Base-by-base conservation (phyloP, 129 eudicot genomes). In the Flaveria robusta region DNA sequence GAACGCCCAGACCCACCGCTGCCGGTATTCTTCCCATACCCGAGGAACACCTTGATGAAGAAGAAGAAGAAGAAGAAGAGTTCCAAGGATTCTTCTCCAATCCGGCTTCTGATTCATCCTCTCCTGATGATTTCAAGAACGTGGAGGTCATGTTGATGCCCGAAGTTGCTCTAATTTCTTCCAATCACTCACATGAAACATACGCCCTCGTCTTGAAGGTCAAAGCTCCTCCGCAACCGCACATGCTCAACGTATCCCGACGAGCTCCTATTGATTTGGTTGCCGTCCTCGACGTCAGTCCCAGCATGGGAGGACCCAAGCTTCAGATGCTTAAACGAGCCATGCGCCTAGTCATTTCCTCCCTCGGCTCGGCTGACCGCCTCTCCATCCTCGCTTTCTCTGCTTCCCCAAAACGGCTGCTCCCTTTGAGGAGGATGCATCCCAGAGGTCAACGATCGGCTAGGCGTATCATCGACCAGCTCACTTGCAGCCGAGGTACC, bases 221-320 rank as follows among this genome's bases (percentile, higher is more conserved):
- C 2, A 94, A 86, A 76, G 97, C 97, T 3, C 99, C 99, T 0
- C 92, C 93, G 2, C 86, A 58, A 42, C 41, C 70, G 11, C 75
- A 76, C 59, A 11, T 51, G 69, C 42, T 78, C 14, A 81, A 71
- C 56, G 72, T 73, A 7, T 43, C 88, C 3, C 50, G 79, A 10
- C 96, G 99, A 1, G 97, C 97, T 37, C 97, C 99, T 10, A 85
- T 94, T 7, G 99, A 94, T 78, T 66, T 94, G 46, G 99, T 94
- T 5, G 83, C 97, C 15, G 99, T 94, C 15, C 89, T 94, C n/a
- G 99, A 94, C 56, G 85, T 89, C 2, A 90, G 97, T 29, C 88
- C 82, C 7, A 91, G 93, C 71, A 94, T 94, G 99, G 81, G 74
- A 2, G 91, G 91, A 2, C 66, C 89, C 9, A 94, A 94, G 86